Evolutionary conservation across 2,329 filamentous ascomycete genomes (phyloP).

Genomic region (Neodidymelliopsis sp.): DNA sequence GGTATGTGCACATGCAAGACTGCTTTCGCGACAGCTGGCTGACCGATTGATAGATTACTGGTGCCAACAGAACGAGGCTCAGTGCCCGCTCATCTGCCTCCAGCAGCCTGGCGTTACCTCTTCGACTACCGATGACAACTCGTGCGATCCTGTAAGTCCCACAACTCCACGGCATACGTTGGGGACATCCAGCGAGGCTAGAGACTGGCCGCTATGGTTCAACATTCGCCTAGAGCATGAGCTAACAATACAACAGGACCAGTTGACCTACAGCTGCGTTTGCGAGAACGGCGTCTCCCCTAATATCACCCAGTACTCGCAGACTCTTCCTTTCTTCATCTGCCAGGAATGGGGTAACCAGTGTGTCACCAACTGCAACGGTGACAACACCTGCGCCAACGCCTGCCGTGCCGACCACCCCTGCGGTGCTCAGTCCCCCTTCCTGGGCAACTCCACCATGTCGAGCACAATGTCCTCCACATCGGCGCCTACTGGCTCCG

Average conservation of each 20-base stretch:
- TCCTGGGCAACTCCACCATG: slow-evolving; percentile 63
- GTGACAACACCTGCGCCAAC: slow-evolving; percentile 62
- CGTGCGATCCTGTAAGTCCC: slow-evolving; percentile 67
- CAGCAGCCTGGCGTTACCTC: slow-evolving; percentile 60
- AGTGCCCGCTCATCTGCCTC: slow-evolving; percentile 76
- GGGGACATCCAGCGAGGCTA: background rate
- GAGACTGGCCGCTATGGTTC: background rate
- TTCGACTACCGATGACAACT: slow-evolving; percentile 64
- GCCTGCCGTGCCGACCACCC: slow-evolving; percentile 64
- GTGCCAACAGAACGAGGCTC: slow-evolving; percentile 69
- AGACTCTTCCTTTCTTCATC: slow-evolving; percentile 79
- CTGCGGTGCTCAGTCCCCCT: slow-evolving; percentile 74
- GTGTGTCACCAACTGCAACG: slow-evolving; percentile 67
- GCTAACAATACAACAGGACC: slow-evolving; percentile 38
- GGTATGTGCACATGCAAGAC: slow-evolving; percentile 52
- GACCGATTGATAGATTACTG: slow-evolving; percentile 60
- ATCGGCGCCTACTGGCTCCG: slow-evolving; percentile 45
- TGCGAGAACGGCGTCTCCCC: slow-evolving; percentile 72
- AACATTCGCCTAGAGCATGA: background rate
- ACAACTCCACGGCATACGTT: background rate
- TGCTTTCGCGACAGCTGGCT: slow-evolving; percentile 15
- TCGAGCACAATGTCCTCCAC: slow-evolving; percentile 56
- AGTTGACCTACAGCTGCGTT: slow-evolving; percentile 74
- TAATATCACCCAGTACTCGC: slow-evolving; percentile 78
- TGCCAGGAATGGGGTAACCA: slow-evolving; percentile 76